phyloP scores from a whole-genome alignment of 495 filamentous ascomycete genomes.

The Daldinia bambusicola region DNA sequence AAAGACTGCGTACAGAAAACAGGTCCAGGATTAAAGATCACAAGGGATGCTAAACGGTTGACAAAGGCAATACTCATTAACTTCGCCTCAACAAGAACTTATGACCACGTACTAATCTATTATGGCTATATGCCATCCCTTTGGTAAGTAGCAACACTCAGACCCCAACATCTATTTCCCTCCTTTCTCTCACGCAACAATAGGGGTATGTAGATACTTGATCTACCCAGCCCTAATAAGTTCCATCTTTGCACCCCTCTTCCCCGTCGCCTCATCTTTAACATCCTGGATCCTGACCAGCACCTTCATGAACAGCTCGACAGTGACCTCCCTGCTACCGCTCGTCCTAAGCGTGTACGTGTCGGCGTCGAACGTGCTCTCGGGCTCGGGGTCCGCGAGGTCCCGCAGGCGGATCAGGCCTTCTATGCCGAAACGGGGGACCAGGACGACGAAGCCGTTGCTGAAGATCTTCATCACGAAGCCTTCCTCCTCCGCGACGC shows the following conservation, averaged over 20 bases:
- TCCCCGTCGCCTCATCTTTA: constrained; percentile 92
- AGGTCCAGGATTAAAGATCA: too few species aligned
- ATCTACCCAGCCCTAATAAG: constrained; percentile 55
- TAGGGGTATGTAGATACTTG: too few species aligned
- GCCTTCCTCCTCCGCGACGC: constrained; percentile 83
- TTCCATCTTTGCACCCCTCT: constrained; percentile 83
- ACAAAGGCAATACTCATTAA: too few species aligned
- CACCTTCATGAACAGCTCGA: constrained; percentile 92
- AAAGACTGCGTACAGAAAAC: too few species aligned
- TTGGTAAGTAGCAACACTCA: too few species aligned
- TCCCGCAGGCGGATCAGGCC: constrained; percentile 86
- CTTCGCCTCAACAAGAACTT: too few species aligned
- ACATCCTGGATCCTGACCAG: constrained; percentile 87
- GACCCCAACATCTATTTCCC: too few species aligned
- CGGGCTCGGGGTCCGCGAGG: constrained; percentile 77
- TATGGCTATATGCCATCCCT: too few species aligned
- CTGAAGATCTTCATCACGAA: constrained; percentile 97
- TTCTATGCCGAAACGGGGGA: constrained; percentile 95
- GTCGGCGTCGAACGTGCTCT: constrained; percentile 83
- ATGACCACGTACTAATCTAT: too few species aligned
- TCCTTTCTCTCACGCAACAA: too few species aligned
- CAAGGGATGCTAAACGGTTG: too few species aligned
- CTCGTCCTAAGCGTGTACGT: constrained; percentile 74
- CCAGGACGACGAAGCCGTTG: constrained; percentile 96
- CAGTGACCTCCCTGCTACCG: constrained; percentile 63